Percentiles rank a stretch among this genome's conserved stretches.
Evolutionary conservation across 495 filamentous ascomycete species (phyloP).

Genomic region (Penicillium roqueforti): DNA sequence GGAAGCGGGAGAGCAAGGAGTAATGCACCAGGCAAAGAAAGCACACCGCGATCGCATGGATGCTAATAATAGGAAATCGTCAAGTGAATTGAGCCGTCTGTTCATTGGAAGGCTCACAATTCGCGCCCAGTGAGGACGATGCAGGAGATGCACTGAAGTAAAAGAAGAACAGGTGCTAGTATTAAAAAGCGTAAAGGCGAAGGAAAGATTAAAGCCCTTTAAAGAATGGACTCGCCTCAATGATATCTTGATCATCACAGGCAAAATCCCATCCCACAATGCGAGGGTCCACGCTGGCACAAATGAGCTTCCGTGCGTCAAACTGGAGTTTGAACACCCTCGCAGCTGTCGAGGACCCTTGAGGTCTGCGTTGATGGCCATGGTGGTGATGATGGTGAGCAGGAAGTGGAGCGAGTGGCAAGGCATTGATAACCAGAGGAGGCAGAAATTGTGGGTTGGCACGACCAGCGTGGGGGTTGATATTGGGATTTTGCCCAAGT

Average conservation of each 20-base stretch:
- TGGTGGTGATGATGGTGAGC: slow-evolving; percentile 23
- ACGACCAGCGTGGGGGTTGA: neutral
- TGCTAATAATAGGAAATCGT: slow-evolving; percentile 1
- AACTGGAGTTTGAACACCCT: slow-evolving; percentile 98
- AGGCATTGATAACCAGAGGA: neutral
- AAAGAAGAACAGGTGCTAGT: neutral
- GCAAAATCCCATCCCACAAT: slow-evolving; percentile 99
- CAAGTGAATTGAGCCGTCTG: neutral
- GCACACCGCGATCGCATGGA: neutral
- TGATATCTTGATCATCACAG: slow-evolving; percentile 77
- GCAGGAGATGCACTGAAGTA: neutral
- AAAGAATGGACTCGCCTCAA: slow-evolving; percentile 79
- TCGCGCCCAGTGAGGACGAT: slow-evolving; percentile 3
- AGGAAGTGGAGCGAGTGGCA: slow-evolving; percentile 1
- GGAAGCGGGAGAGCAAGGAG: too few species aligned
- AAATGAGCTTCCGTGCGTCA: slow-evolving; percentile 88
- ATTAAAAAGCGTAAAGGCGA: neutral
- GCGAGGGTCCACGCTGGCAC: slow-evolving; percentile 81
- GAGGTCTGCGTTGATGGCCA: slow-evolving; percentile 12
- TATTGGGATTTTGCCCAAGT: slow-evolving; percentile 4
- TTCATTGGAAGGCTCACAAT: neutral
- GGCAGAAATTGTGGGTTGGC: slow-evolving; percentile 1
- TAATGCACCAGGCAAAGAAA: neutral
- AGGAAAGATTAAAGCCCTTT: slow-evolving; percentile 26
- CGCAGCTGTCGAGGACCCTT: slow-evolving; percentile 10